A percentile compares a stretch with the other conserved stretches of the same genome.
phyloP scores from a whole-genome alignment of 768 basidiomycete genomes.

The Suillus subluteus region DNA sequence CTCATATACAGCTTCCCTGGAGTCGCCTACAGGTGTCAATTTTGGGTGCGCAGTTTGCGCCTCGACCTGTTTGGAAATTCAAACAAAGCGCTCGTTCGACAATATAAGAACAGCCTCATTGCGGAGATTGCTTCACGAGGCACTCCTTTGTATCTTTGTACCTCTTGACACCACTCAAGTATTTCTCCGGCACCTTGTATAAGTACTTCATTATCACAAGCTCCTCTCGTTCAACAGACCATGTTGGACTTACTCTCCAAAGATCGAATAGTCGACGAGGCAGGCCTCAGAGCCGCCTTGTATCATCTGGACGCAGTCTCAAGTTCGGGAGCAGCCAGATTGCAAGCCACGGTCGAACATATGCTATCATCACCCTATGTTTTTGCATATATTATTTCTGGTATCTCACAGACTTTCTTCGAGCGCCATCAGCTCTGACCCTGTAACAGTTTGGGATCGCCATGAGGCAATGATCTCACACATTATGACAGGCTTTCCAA shows the following conservation, averaged over 20 bases:
- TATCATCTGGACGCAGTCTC: constrained; percentile 29
- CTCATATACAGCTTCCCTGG: background rate
- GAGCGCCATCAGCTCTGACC: background rate
- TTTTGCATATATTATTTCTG: constrained; percentile 35
- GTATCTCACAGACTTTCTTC: constrained; percentile 16
- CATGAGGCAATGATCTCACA: constrained; percentile 22
- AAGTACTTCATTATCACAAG: background rate
- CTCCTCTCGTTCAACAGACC: background rate
- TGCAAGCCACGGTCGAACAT: constrained; percentile 31
- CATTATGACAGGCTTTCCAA: constrained; percentile 40
- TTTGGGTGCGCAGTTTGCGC: background rate
- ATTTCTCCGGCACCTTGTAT: background rate
- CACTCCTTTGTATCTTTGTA: background rate
- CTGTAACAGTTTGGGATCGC: constrained; percentile 20
- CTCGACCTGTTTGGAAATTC: background rate
- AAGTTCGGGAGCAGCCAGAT: constrained; percentile 21
- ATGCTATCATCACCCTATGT: constrained; percentile 29
- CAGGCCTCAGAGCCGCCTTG: constrained; percentile 23
- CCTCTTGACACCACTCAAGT: background rate
- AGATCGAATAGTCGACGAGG: constrained; percentile 20
- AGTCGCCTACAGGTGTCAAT: background rate
- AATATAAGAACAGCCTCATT: background rate
- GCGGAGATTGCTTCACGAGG: background rate
- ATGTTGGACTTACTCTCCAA: constrained; percentile 3
- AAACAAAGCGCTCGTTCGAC: background rate